Evolutionary conservation across 306 rosid species (phyloP).

Genomic region (Prunus salicina): DNA sequence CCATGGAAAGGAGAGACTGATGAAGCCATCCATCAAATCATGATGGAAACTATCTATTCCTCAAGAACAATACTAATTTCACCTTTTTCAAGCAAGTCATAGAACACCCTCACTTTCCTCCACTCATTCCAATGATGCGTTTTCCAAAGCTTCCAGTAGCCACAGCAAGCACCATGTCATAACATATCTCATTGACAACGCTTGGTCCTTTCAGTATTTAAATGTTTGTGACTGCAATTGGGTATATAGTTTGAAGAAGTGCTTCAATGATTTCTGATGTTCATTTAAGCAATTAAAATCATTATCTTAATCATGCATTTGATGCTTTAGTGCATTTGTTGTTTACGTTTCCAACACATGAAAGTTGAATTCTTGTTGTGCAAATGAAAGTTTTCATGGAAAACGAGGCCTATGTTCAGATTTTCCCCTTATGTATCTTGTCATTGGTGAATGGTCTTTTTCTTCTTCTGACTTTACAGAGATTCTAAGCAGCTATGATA

Average conservation of each 20-base stretch:
- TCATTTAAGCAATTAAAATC: too few species aligned
- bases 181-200: constrained; percentile 78
- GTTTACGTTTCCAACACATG: too few species aligned
- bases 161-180: constrained; percentile 49
- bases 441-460: neutral
- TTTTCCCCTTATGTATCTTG: neutral
- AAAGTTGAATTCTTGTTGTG: too few species aligned
- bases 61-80: constrained; percentile 73
- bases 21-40: constrained; percentile 15
- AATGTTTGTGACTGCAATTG: too few species aligned
- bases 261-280: too few species aligned
- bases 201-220: constrained; percentile 81
- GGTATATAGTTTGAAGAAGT: too few species aligned
- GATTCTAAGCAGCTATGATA: neutral
- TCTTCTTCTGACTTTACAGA: neutral
- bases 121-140: constrained; percentile 98
- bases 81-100: constrained; percentile 82
- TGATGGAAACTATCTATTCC: constrained; percentile 35
- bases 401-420: neutral
- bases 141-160: constrained; percentile 81
- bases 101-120: constrained; percentile 63
- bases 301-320: too few species aligned
- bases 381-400: too few species aligned
- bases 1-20: constrained; percentile 29
- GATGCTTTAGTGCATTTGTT: too few species aligned